phyloP scores from a whole-genome alignment of 495 filamentous ascomycete genomes.

The Talaromyces wortmannii region DNA sequence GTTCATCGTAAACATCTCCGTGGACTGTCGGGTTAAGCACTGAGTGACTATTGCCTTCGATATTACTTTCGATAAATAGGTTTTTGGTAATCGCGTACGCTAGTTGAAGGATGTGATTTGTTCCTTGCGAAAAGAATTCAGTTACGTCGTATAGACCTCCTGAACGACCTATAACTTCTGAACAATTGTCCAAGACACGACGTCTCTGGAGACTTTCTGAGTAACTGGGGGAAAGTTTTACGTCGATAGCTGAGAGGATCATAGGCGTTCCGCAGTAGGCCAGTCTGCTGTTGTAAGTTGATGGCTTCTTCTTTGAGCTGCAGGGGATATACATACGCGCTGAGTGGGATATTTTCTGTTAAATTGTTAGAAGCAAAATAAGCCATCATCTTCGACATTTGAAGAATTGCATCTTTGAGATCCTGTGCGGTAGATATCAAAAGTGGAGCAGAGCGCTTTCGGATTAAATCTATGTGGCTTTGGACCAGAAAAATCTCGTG shows the following conservation, averaged over 20 bases:
- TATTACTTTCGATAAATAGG: conserved; percentile 10
- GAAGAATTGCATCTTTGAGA: conserved; percentile 11
- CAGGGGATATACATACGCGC: conserved; percentile 14
- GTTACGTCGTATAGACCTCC: conserved; percentile 23
- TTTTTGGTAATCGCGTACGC: conserved; percentile 21
- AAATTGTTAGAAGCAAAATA: conserved; percentile 20
- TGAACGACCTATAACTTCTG: conserved; percentile 21
- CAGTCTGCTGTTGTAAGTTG: conserved; percentile 8
- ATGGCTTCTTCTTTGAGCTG: background rate
- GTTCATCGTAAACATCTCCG: background rate
- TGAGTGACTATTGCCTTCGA: background rate
- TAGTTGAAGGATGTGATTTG: conserved; percentile 24
- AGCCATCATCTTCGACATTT: conserved; percentile 17
- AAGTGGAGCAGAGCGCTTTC: conserved; percentile 6
- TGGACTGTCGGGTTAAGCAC: background rate
- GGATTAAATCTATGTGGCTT: conserved; percentile 10
- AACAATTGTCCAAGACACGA: conserved; percentile 14
- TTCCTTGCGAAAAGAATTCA: conserved; percentile 18
- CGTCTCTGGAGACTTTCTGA: conserved; percentile 10
- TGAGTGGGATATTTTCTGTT: conserved; percentile 18
- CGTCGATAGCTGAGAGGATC: conserved; percentile 23
- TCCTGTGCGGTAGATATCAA: conserved; percentile 11
- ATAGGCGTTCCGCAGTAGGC: conserved; percentile 25
- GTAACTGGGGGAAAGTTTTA: conserved; percentile 20
- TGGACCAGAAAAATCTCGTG: conserved; percentile 17